Conservation (phyloP, 176 grass and related monocot genomes). For the Avena insularis region DNA sequence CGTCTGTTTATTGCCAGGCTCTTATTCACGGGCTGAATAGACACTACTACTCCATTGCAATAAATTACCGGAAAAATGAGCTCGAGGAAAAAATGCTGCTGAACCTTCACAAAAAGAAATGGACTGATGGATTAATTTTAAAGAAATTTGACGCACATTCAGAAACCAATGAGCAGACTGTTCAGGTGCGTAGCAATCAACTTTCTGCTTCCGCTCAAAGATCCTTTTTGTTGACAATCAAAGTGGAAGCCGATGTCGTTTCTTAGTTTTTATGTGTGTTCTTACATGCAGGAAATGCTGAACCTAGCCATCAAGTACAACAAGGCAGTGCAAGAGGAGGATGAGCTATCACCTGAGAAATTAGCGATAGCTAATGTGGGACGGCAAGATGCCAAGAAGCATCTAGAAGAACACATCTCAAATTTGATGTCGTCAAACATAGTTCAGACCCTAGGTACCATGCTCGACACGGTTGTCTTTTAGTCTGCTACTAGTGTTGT, state of each 20-base stretch:
- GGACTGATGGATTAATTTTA: constrained; percentile 92
- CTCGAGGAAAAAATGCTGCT: constrained; percentile 97
- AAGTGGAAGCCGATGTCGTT: neutral
- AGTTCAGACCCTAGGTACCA: constrained; percentile 94
- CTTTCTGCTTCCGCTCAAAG: neutral
- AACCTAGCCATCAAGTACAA: constrained; percentile 95
- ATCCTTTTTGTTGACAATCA: neutral
- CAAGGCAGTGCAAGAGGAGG: constrained; percentile 98
- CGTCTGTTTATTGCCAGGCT: constrained; percentile 56
- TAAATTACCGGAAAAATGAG: constrained; percentile 98
- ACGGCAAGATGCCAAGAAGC: constrained; percentile 95
- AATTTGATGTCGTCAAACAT: constrained; percentile 99
- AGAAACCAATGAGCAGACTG: constrained; percentile 95
- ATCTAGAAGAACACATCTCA: constrained; percentile 96
- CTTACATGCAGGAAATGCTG: constrained; percentile 85
- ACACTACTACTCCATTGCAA: constrained; percentile 99
- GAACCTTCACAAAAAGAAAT: constrained; percentile 99
- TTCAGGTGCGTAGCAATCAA: constrained; percentile 61
- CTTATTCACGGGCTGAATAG: constrained; percentile 96
- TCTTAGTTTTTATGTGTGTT: neutral
- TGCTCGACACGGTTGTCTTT: constrained; percentile 96
- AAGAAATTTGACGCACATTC: constrained; percentile 82
- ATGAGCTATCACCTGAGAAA: constrained; percentile 94
- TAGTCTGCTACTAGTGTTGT: constrained; percentile 41
- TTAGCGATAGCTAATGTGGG: constrained; percentile 96